Evolutionary conservation across 768 basidiomycete species (phyloP).

Genomic region (Agrocybe praecox): DNA sequence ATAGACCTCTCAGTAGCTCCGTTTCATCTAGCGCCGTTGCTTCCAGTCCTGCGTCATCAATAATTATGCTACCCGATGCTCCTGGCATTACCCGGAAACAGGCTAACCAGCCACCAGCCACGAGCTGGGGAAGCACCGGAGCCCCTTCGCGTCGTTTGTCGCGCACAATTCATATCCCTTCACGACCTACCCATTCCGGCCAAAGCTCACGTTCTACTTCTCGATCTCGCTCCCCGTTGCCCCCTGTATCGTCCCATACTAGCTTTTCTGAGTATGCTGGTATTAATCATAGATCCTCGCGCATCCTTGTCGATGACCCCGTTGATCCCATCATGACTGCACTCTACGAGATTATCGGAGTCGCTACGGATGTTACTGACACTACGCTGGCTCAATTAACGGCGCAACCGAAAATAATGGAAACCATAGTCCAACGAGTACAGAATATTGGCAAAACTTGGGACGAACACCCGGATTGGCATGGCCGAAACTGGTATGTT

Average conservation of each 20-base stretch:
- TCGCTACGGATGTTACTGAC: conserved; percentile 93
- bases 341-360: conserved; percentile 88
- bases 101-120: conserved; percentile 36
- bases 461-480: conserved; percentile 99
- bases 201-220: conserved; percentile 94
- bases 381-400: conserved; percentile 88
- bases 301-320: conserved; percentile 83
- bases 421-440: conserved; percentile 85
- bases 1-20: conserved; percentile 57
- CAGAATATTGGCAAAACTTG: conserved; percentile 92
- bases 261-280: conserved; percentile 64
- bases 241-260: conserved; percentile 63
- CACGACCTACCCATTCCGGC: conserved; percentile 66
- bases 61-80: conserved; percentile 62
- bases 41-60: conserved; percentile 64
- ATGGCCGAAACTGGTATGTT: conserved; percentile 97
- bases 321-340: conserved; percentile 88
- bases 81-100: conserved; percentile 71
- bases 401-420: conserved; percentile 81
- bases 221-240: conserved; percentile 91
- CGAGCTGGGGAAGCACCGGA: conserved; percentile 58
- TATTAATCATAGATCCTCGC: conserved; percentile 74
- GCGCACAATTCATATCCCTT: conserved; percentile 78
- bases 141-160: conserved; percentile 80
- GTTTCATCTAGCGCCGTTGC: conserved; percentile 56